Base-by-base conservation (phyloP, 2,329 filamentous ascomycete genomes). In the Nothophoma quercina region DNA sequence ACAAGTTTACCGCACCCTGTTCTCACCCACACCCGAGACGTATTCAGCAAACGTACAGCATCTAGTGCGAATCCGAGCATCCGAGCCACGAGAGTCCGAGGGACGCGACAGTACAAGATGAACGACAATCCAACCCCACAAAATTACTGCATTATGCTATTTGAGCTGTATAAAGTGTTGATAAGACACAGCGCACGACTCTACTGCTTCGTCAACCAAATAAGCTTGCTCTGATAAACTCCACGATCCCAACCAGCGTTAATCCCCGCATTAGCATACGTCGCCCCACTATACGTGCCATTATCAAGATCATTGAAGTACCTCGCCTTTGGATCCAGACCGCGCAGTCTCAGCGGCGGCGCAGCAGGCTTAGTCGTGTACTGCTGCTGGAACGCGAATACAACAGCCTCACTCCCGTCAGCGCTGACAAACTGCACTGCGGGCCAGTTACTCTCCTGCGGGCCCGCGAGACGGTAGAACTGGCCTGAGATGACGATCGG, bases 231-330 rank as follows among this genome's bases (percentile, higher is more conserved):
- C 56, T 83, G 78, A 57, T 84, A 86, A 58, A 87, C 84, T 0
- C 70, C 74, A 26, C 56, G 58, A 0, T 72, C 61, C 58, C 85
- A 82, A 4, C 69, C 59, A 67, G 80, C 76, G 69, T 86, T 83
- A 29, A 88, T 62, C 0, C 85, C 86, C 1, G 77, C 76, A 56
- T 85, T 87, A 83, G 88, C 87, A 63, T 88, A 74, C 7, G 83
- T 87, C 8, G 79, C 78, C 0, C 85, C 86, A 0, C 81, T 83
- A 55, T 81, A 82, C 6, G 78, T 80, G 21, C 70, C 75, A 23
- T 82, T 79, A 0, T 81, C 83, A 33, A 81, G 75, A 15, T 85
- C 71, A 13, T 71, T 79, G 12, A 54, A 64, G 60, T 88, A 88
- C 41, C 67, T 78, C 0, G 84, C 83, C 5, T 63, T 52, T 0